A percentile compares a stretch with the other conserved stretches of the same genome.
Evolutionary conservation across 352 stramenopile species (phyloP).

Genomic region (Pythium periplocum): DNA sequence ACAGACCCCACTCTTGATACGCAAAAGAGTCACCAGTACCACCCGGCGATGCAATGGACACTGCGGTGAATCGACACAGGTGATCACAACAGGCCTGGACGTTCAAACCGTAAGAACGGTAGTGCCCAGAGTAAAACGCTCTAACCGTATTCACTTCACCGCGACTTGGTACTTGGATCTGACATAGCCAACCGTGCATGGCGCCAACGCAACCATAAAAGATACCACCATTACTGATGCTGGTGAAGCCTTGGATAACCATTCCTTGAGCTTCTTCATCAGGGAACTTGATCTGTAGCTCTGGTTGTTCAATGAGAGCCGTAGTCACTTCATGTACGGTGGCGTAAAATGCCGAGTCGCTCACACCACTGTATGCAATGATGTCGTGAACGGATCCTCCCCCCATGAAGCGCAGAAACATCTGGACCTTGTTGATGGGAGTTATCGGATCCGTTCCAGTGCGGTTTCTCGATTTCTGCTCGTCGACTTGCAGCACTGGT

Average conservation of each 20-base stretch:
- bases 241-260: not conserved
- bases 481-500: not conserved
- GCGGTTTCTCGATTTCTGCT: slow-evolving; percentile 3
- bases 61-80: not conserved
- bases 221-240: slow-evolving; percentile 1
- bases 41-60: not conserved
- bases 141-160: not conserved
- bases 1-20: not conserved
- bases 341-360: slow-evolving; percentile 5
- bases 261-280: not conserved
- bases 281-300: slow-evolving; percentile 5
- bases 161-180: not conserved
- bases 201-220: slow-evolving; percentile 7
- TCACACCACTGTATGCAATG: slow-evolving; percentile 1
- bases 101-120: slow-evolving; percentile 4
- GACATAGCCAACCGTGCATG: slow-evolving; percentile 6
- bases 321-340: not conserved
- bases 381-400: slow-evolving; percentile 7
- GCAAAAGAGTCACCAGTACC: slow-evolving; percentile 3
- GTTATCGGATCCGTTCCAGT: slow-evolving; percentile 2
- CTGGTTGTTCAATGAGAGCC: not conserved
- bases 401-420: slow-evolving; percentile 3
- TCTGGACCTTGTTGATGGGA: slow-evolving; percentile 5
- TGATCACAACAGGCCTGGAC: slow-evolving; percentile 11
- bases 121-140: slow-evolving; percentile 8